Evolutionary conservation across 169 alveolate genomes (phyloP), one percentile per base, ranked within the genome.

Genomic region (Plasmodium malariae): DNA sequence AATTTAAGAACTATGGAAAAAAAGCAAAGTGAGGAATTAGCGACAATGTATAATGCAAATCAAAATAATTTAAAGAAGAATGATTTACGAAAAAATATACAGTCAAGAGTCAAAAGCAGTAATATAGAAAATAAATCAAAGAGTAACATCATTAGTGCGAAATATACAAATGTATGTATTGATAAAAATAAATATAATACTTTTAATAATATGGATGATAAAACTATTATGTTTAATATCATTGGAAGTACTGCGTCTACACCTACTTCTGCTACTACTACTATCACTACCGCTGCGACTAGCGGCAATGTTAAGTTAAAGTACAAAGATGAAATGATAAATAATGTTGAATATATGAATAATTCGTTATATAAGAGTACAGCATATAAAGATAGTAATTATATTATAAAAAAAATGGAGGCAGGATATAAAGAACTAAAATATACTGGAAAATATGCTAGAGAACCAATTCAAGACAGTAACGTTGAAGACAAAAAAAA

Each of bases 401-500:
- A 24, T 24, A 62, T 78, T 26, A 45, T 78, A 26, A 21, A 62
- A 62, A 63, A 14, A 49, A 28, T 26, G 26, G 72, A 54, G 1
- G 21, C 2, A 62, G 48, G 49, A 55, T 19, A 19, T 40, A 68
- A 28, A 34, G 89, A 60, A 30, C 3, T 43, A 14, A n/a, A n/a
- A n/a, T n/a, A n/a, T n/a, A 57, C 11, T 4, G 34, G 26, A 34
- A 48, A 45, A 43, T 19, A 21, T 30, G 32, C 4, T 32, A 62
- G 36, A 59, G 45, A 67, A 55, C 24, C 57, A 12, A 19, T 67
- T 34, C 40, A 30, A 71, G 70, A 51, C 17, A 54, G 57, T 28
- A 40, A 83, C 19, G 21, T 17, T 34, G 91, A 83, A 67, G 91
- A 83, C 43, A 83, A 83, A 60, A 83, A 83, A 54, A 83, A 83